Base-by-base conservation (phyloP, 2,329 filamentous ascomycete genomes). In the Hysterium pulicare region DNA sequence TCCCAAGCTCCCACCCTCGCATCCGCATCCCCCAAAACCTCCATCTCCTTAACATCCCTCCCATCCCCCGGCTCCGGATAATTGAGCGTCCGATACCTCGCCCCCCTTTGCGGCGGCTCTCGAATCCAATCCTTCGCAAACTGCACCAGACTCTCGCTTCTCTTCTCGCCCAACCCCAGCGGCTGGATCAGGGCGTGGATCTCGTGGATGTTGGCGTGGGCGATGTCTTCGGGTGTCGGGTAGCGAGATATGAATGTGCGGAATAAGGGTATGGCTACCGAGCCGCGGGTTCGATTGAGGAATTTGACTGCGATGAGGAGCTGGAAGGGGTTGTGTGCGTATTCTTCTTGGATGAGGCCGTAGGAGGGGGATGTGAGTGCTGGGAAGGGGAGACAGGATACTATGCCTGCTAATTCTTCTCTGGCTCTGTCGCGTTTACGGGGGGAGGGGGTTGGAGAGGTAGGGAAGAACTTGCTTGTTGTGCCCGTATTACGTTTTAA, bases 231-330 rank as follows among this genome's bases (percentile, higher is more conserved):
- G 0, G 85, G 76, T 0, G 82, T 84, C 0, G 86, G 84, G 46
- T 85, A 94, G 3, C 67, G 71, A n/a, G 74, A 67, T 57, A 85
- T 83, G 11, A 95, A 71, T 15, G 73, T 58, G 59, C 81, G 81
- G 55, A 93, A 85, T 0, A 84, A 74, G 0, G 89, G 89, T 24
- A 91, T 82, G 3, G 89, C 86, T 9, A 79, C 73, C 37, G 74
- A 77, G 5, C 87, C 89, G 2, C 79, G 74, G 0, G 88, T 94
- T 42, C 84, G 82, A 63, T 90, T 90, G 7, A 95, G 78, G 57
- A 95, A 90, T 0, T 86, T 87, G 4, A 89, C 82, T 4, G 85
- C 88, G 24, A 95, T 74, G 1, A 95, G 75, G 2, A 95, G 77
- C 51, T 81, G 82, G 64, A 94, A 94, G 0, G 88, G 87, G 40